phyloP scores from a whole-genome alignment of 768 basidiomycete species.

The Russula sp. region DNA sequence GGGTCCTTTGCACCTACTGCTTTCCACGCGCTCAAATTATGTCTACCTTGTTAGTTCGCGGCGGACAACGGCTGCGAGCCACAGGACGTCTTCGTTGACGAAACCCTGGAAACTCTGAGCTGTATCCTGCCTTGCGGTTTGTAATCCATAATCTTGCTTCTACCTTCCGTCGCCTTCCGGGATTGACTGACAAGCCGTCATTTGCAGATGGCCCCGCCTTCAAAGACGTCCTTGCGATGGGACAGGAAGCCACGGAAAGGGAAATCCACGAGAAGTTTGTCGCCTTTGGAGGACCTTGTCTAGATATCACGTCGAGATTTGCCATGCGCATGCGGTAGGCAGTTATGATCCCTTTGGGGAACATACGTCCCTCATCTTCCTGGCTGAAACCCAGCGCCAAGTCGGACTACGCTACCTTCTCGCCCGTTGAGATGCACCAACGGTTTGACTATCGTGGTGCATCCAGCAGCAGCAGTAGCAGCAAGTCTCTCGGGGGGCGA shows the following conservation, averaged over 20 bases:
- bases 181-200: neutral
- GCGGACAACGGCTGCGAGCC: slow-evolving; percentile 16
- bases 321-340: slow-evolving; percentile 11
- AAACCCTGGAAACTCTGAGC: slow-evolving; percentile 33
- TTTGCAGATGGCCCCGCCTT: neutral
- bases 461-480: neutral
- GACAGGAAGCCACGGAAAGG: neutral
- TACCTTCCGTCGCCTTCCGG: neutral
- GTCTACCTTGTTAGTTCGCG: neutral
- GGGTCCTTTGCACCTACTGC: neutral
- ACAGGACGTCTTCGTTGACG: slow-evolving; percentile 31
- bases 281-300: slow-evolving; percentile 5
- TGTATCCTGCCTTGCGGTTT: slow-evolving; percentile 36
- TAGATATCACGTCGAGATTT: slow-evolving; percentile 16
- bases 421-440: slow-evolving; percentile 12
- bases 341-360: slow-evolving; percentile 3
- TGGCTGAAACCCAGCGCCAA: slow-evolving; percentile 3
- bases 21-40: neutral
- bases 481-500: slow-evolving; percentile 1
- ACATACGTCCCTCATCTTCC: slow-evolving; percentile 1
- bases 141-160: neutral
- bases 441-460: slow-evolving; percentile 14
- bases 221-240: slow-evolving; percentile 3
- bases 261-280: neutral
- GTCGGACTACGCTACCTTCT: neutral